Conservation (phyloP, 495 filamentous ascomycete species). For the Podospora conica region DNA sequence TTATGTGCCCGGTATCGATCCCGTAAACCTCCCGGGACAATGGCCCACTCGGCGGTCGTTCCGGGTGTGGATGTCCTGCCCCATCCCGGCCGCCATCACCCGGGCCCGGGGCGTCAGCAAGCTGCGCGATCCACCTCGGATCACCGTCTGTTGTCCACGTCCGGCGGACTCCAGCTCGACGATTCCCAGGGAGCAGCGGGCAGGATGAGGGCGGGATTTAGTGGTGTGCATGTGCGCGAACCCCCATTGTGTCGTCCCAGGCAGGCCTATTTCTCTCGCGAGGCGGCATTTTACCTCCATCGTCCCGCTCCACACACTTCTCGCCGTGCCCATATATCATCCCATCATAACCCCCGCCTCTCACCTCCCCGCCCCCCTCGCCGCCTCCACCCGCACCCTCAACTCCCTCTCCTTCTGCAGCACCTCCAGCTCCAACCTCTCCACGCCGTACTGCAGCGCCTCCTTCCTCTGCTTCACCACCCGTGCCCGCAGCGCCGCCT, state of each 20-base stretch:
- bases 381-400: slow-evolving; percentile 37
- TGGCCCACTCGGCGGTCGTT: not conserved
- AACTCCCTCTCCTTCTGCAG: slow-evolving; percentile 47
- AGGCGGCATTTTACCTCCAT: not conserved
- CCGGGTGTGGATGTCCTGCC: not conserved
- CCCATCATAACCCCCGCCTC: not conserved
- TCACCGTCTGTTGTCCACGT: not conserved
- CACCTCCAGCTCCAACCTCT: slow-evolving; percentile 46
- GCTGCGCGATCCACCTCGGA: not conserved
- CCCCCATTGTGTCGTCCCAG: too few relatives aligned
- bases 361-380: not conserved
- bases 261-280: too few relatives aligned
- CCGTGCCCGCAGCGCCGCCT: slow-evolving; percentile 33
- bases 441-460: slow-evolving; percentile 44
- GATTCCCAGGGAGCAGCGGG: not conserved
- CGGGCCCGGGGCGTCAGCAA: not conserved
- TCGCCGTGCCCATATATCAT: not conserved
- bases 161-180: not conserved
- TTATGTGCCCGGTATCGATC: not conserved
- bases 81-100: not conserved
- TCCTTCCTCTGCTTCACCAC: slow-evolving; percentile 36
- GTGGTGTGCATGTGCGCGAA: not conserved
- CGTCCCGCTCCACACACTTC: too few relatives aligned
- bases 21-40: not conserved
- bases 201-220: not conserved